Percentiles rank a stretch among this genome's conserved stretches.
These are phyloP conservation scores for Pythium sp. DNA, from an alignment of 352 stramenopile genomes.

Conservation along the genomic window DNA sequence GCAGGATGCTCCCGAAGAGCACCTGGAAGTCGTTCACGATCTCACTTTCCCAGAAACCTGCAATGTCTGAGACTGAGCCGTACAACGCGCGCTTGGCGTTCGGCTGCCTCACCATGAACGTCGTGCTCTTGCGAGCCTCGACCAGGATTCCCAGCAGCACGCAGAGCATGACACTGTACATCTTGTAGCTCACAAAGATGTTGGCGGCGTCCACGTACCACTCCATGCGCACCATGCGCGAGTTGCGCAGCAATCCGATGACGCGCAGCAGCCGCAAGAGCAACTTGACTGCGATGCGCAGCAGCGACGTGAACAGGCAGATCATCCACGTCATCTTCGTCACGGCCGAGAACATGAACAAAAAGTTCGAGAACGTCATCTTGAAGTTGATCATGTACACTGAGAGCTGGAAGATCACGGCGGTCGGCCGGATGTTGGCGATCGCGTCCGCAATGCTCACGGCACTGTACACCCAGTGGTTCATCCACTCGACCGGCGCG, in stretches of 20 bases:
- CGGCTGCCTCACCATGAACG: slow-evolving; percentile 19
- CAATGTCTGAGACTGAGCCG: slow-evolving; percentile 18
- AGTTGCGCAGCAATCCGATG: slow-evolving; percentile 5
- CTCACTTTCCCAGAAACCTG: slow-evolving; percentile 30
- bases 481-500: slow-evolving; percentile 38
- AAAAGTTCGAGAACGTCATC: slow-evolving; percentile 25
- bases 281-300: slow-evolving; percentile 17
- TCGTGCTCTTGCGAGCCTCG: slow-evolving; percentile 17
- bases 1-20: slow-evolving; percentile 17
- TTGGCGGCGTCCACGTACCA: slow-evolving; percentile 23
- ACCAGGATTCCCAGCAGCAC: slow-evolving; percentile 22
- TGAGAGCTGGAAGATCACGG: slow-evolving; percentile 30
- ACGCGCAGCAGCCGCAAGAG: slow-evolving; percentile 8
- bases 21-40: slow-evolving; percentile 23
- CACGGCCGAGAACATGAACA: slow-evolving; percentile 32
- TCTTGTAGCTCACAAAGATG: slow-evolving; percentile 30
- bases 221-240: not conserved
- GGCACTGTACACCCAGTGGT: slow-evolving; percentile 40
- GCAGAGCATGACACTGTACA: slow-evolving; percentile 32
- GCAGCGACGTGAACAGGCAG: slow-evolving; percentile 29
- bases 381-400: slow-evolving; percentile 30
- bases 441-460: slow-evolving; percentile 33
- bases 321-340: slow-evolving; percentile 33
- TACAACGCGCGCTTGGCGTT: slow-evolving; percentile 18
- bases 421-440: slow-evolving; percentile 26